Evolutionary conservation across 169 alveolate genomes (phyloP), one percentile per base, ranked within the genome.

Genomic region (Plasmodium inui): DNA sequence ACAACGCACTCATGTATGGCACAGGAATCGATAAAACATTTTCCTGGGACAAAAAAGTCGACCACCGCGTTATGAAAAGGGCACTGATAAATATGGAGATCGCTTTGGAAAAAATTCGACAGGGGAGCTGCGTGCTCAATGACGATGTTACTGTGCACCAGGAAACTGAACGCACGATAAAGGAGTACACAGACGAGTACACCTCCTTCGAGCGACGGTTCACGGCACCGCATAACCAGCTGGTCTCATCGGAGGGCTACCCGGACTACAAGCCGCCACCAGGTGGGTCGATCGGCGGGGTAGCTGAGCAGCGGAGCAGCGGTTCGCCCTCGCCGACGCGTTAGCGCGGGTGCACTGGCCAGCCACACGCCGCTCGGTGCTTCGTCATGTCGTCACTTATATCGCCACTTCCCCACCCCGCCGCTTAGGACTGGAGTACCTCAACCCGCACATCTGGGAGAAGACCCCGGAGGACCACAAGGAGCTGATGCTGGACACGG

Each of bases 81-180:
- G 96, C 96, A n/a, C 30, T 94, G 37, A 74, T 94, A 30, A 92
- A 76, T 67, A 92, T 94, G 95, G 96, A 94, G n/a, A 94, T 94
- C 86, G 95, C 96, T 14, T 61, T 79, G 22, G 96, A 94, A 86
- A 86, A 91, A 32, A 61, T 84, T 34, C 67, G 96, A 17, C 80
- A 85, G 30, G 96, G 96, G 5, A 86, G 93, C 32, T 89, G 88
- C 10, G 30, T 82, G 22, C 32, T 76, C 1, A 86, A 73, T 12
- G 94, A 94, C 9, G 84, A 82, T 74, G 30, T 86, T n/a, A 86
- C 93, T 2, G 41, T 55, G 55, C 74, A 76, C 37, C 84, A 86
- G 39, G 84, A 61, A 55, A 74, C 72, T 17, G 86, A 86, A 0
- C 34, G 93, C 14, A 86, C 61, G 12, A 50, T 74, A n/a, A 86